Conservation (phyloP, 2,329 filamentous ascomycete genomes). For the Pseudocercospora macadamiae region DNA sequence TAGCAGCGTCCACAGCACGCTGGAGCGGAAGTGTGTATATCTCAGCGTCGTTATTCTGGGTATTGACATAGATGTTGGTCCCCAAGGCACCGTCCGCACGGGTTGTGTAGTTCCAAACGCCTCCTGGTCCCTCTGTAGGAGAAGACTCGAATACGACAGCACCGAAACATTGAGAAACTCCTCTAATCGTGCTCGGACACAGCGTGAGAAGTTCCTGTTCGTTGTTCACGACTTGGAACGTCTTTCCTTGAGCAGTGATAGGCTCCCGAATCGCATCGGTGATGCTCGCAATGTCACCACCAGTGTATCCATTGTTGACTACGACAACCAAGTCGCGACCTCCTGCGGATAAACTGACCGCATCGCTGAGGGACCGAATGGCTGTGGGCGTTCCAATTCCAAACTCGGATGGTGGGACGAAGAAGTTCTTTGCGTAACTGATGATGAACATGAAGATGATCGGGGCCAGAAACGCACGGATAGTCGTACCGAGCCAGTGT, state of each 20-base stretch:
- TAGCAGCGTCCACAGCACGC: constrained; percentile 73
- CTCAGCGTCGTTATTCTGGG: constrained; percentile 72
- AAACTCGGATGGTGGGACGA: constrained; percentile 74
- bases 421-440: constrained; percentile 72
- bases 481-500: constrained; percentile 56
- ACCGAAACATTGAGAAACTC: constrained; percentile 72
- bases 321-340: constrained; percentile 74
- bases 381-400: constrained; percentile 68
- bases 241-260: constrained; percentile 60
- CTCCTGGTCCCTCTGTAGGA: constrained; percentile 67
- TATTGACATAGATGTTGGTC: constrained; percentile 64
- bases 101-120: constrained; percentile 84
- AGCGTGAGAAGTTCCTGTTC: constrained; percentile 62
- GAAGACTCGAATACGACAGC: constrained; percentile 77
- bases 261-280: constrained; percentile 65
- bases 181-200: constrained; percentile 61
- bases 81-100: constrained; percentile 74
- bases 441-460: constrained; percentile 56
- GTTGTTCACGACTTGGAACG: constrained; percentile 56
- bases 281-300: constrained; percentile 72
- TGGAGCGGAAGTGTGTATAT: constrained; percentile 80
- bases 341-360: constrained; percentile 59
- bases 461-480: constrained; percentile 60
- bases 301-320: constrained; percentile 70
- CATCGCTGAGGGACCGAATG: constrained; percentile 67